Base-by-base conservation (phyloP, 805 yeast genomes). In the Ogataea zsoltii region DNA sequence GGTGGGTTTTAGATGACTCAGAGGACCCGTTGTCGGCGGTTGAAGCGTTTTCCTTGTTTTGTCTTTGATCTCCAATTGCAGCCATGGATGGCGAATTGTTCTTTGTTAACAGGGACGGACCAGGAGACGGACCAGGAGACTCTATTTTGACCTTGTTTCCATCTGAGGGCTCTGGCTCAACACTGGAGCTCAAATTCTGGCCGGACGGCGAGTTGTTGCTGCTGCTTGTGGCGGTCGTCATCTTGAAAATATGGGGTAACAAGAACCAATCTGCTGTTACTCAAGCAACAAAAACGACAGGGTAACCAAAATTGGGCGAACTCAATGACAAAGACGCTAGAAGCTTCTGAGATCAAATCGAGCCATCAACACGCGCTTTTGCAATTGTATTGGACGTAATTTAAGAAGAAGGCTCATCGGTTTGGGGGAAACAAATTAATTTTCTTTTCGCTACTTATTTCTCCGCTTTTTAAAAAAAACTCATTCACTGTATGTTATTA, bases 51-150 rank as follows among this genome's bases (percentile, higher is more conserved):
- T 34, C 44, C 11, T 33, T 41, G 28, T 41, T 19, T 4, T 33
- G 44, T 35, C 29, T 42, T 30, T 13, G 30, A 25, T 35, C 38
- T 26, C 38, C n/a, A n/a, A n/a, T n/a, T n/a, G n/a, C n/a, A n/a
- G n/a, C 38, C 18, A 21, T 28, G 11, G 21, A 25, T 5, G 39
- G 25, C 31, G 30, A 23, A 10, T 13, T 25, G 14, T 25, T 10
- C 19, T 25, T 19, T 3, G 12, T 25, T 15, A 13, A 17, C 16
- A 15, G n/a, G 9, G 14, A 26, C 5, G 31, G 31, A 21, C 39
- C 28, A 10, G 18, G 17, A 4, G 40, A 28, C 5, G 18, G 14
- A 6, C 9, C 7, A 14, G 41, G 30, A 9, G 42, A 38, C 42
- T 38, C 42, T 10, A 21, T 4, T 19, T 37, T 21, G 40, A 34